These are phyloP conservation scores for Yamadazyma triangularis DNA, from an alignment of 1,139 yeast species.

Conservation along the genomic window DNA sequence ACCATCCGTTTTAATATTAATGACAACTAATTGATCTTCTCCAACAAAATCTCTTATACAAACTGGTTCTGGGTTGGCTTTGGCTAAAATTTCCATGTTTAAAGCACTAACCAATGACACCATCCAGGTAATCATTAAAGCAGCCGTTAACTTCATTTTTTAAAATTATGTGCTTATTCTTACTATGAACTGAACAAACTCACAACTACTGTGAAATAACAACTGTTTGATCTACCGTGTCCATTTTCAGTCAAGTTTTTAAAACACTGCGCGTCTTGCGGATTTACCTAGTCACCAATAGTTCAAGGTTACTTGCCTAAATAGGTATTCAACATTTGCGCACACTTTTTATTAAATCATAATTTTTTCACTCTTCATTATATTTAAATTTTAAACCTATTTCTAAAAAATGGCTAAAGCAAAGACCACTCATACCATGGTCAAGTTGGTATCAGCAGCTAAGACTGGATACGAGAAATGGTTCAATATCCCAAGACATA, in stretches of 20 bases:
- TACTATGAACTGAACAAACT: no score
- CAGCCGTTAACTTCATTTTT: not conserved
- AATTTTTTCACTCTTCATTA: not conserved
- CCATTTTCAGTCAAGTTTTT: not conserved
- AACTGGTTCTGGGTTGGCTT: constrained; percentile 32
- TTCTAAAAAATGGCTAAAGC: constrained; percentile 38
- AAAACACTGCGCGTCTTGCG: not conserved
- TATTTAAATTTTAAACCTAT: no score
- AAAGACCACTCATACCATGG: constrained; percentile 44
- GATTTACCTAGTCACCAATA: no score
- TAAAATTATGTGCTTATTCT: no score
- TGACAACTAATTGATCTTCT: constrained; percentile 81
- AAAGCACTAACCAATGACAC: constrained; percentile 24
- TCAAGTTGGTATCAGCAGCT: constrained; percentile 71
- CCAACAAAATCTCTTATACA: constrained; percentile 90
- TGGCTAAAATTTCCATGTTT: constrained; percentile 39
- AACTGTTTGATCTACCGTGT: not conserved
- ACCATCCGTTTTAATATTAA: constrained; percentile 72
- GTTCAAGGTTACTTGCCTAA: not conserved
- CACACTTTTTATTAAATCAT: constrained; percentile 1
- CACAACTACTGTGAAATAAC: no score
- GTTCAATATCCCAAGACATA: constrained; percentile 75
- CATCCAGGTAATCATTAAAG: constrained; percentile 13
- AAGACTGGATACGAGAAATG: constrained; percentile 83
- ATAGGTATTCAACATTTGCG: not conserved